Percentiles rank a stretch among this genome's conserved stretches.
Evolutionary conservation across 345 rosid genomes (phyloP).

Genomic region (Chamaenerion angustifolium): DNA sequence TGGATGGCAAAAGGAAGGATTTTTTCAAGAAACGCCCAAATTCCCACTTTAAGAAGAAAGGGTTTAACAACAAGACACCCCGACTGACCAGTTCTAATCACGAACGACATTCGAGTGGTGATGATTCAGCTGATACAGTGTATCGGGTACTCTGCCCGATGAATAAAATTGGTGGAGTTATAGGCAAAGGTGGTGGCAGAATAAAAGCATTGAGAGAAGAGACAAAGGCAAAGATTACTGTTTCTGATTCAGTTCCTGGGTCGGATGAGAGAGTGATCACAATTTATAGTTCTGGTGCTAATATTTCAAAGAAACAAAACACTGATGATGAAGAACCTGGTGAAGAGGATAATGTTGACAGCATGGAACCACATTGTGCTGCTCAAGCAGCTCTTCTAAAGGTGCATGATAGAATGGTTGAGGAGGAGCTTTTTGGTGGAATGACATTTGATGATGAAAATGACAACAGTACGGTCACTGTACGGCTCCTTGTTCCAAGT

Average conservation of each 20-base stretch:
- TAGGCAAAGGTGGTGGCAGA: conserved; percentile 46
- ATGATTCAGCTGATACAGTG: conserved; percentile 34
- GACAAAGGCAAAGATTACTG: conserved; percentile 38
- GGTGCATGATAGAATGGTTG: conserved; percentile 38
- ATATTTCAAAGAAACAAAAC: conserved; percentile 11
- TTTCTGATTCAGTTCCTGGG: conserved; percentile 40
- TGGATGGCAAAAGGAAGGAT: conserved; percentile 34
- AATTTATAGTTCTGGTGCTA: conserved; percentile 30
- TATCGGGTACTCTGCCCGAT: conserved; percentile 45
- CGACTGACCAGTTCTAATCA: conserved; percentile 18
- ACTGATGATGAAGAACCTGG: conserved; percentile 13
- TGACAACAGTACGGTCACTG: conserved; percentile 18
- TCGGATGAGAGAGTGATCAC: conserved; percentile 50
- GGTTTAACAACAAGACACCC: conserved; percentile 17
- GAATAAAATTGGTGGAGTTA: conserved; percentile 43
- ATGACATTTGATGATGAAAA: conserved; percentile 25
- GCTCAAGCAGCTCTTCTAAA: conserved; percentile 53
- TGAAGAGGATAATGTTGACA: conserved; percentile 11
- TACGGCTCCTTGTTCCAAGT: conserved; percentile 42
- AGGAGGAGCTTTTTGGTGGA: conserved; percentile 35
- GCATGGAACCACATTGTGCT: conserved; percentile 31
- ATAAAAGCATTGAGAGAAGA: conserved; percentile 37
- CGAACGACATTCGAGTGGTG: conserved; percentile 18
- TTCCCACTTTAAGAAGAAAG: conserved; percentile 30
- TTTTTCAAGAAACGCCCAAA: conserved; percentile 24